Evolutionary conservation across 2,329 filamentous ascomycete genomes (phyloP).

Genomic region (Nannizziopsis barbatae): DNA sequence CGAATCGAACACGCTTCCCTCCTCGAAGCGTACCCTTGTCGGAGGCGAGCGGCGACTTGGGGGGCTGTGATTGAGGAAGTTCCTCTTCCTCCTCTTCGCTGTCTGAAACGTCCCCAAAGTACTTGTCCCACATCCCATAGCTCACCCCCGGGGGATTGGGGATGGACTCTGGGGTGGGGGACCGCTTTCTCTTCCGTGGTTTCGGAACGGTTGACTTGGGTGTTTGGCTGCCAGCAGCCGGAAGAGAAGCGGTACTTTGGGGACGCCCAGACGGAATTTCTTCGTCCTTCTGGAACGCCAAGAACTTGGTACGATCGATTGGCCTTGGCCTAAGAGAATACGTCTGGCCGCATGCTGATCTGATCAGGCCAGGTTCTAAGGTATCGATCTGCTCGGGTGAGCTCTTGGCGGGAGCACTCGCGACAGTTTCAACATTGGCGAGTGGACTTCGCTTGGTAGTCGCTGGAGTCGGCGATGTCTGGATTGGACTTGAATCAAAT

Average conservation of each 20-base stretch:
- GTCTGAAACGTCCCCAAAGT: slow-evolving; percentile 28
- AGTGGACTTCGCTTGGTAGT: too few species aligned
- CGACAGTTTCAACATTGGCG: not conserved
- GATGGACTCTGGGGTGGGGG: slow-evolving; percentile 30
- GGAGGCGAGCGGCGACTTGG: not conserved
- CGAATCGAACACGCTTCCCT: slow-evolving; percentile 27
- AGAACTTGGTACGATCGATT: slow-evolving; percentile 15
- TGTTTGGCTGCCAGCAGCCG: not conserved
- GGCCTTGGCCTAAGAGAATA: slow-evolving; percentile 23
- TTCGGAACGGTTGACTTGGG: not conserved
- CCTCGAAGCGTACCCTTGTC: slow-evolving; percentile 13
- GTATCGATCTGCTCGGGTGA: not conserved
- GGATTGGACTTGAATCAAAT: too few species aligned
- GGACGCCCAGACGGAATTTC: not conserved
- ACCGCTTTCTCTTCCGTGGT: slow-evolving; percentile 28
- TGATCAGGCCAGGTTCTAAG: slow-evolving; percentile 13
- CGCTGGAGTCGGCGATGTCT: too few species aligned
- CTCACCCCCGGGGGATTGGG: slow-evolving; percentile 33
- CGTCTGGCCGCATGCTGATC: slow-evolving; percentile 14
- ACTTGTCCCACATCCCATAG: slow-evolving; percentile 33
- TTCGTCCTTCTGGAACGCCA: not conserved
- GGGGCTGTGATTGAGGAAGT: slow-evolving; percentile 2
- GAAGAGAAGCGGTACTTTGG: not conserved
- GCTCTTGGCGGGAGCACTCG: not conserved
- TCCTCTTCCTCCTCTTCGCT: slow-evolving; percentile 22